Conservation (phyloP, 1,284 basidiomycete species). For the Fomitiporia mediterranea region DNA sequence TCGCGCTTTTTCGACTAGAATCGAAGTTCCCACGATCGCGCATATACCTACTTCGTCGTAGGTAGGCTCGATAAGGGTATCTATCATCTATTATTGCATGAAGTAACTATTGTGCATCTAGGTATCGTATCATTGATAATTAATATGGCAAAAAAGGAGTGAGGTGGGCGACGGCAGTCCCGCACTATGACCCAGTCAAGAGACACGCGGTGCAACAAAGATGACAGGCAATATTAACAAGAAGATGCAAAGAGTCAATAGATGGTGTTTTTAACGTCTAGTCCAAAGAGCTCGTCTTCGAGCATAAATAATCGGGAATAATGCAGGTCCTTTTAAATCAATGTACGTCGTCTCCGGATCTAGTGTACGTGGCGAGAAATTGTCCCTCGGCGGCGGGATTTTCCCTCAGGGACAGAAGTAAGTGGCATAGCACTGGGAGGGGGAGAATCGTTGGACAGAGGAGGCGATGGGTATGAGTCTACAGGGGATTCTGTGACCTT, state of each 20-base stretch:
- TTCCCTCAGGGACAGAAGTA: background rate
- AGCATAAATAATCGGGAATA: background rate
- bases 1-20: background rate
- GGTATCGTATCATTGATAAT: background rate
- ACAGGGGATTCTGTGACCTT: constrained; percentile 33
- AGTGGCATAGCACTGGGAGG: constrained; percentile 28
- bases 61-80: background rate
- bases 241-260: background rate
- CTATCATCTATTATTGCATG: background rate
- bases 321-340: no score
- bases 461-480: constrained; percentile 72
- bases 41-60: background rate
- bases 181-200: background rate
- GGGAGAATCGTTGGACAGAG: constrained; percentile 68
- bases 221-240: background rate
- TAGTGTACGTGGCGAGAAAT: no score
- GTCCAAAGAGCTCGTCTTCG: background rate
- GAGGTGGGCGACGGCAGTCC: background rate
- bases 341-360: no score
- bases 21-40: background rate
- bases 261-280: background rate
- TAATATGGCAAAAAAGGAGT: background rate
- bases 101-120: background rate
- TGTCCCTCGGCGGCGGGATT: constrained; percentile 13
- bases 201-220: background rate